Base-by-base conservation (phyloP, 176 grass and related monocot species). In the Avena insularis region DNA sequence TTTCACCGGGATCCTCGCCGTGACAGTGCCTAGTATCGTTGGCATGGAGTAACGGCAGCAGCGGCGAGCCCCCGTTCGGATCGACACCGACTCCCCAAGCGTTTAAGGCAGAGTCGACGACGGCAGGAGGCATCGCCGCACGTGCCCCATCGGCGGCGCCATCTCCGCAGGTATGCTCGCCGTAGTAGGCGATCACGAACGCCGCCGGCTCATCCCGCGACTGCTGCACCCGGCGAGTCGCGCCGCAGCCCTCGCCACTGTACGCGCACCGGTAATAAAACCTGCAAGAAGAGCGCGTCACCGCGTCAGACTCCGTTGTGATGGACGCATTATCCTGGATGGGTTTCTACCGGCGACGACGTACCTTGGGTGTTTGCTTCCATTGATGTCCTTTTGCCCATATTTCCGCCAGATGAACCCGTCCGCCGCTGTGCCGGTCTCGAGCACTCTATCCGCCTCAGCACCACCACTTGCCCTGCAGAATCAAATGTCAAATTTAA, bases 341-440 rank as follows among this genome's bases (percentile, higher is more conserved):
- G 0, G 1, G 17, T 45, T 27, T 46, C n/a, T 69, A 61, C 40
- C 40, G 40, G 40, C 9, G 23, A 19, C 76, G 0, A 43, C 40
- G 55, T 35, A 79, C 86, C 93, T 83, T 63, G 91, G 94, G 72
- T 91, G 80, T 60, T 23, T 83, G 71, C 80, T 55, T 1, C 87
- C 76, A 19, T 87, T 85, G 84, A 95, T 95, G 4, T 87, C 87
- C 84, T 95, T 95, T 40, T 95, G 91, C 15, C 93, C 93, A 87
- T 95, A 95, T 83, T 93, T 93, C 77, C 89, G 88, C 93, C 93
- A 95, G 67, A 90, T 43, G 88, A 82, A 95, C n/a, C 81, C 79
- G 80, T 95, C 93, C 67, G 49, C 81, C 47, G 53, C 82, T 40
- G 83, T 91, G 38, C 19, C n/a, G 20, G 43, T 55, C 17, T 7